Percentiles rank a stretch among this genome's conserved stretches.
These are phyloP conservation scores for Scutellaria galericulata DNA, from an alignment of 257 asterid species.

Conservation along the genomic window DNA sequence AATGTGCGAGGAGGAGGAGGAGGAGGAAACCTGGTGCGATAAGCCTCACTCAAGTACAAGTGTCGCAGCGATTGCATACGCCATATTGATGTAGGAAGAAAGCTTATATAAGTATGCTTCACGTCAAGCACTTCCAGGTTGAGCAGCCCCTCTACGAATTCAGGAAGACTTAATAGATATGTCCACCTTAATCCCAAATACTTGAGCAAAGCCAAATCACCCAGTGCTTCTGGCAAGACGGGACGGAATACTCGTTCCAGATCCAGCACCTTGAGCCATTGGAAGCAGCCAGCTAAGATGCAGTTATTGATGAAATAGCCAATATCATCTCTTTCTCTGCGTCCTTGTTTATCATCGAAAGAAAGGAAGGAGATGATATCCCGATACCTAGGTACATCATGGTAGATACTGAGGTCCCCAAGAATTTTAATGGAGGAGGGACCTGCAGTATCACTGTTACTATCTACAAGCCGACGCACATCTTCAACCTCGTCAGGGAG, in stretches of 20 bases:
- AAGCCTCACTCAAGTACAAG: constrained; percentile 42
- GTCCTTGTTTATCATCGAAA: constrained; percentile 36
- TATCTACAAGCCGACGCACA: constrained; percentile 26
- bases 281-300: constrained; percentile 33
- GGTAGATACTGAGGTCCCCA: background rate
- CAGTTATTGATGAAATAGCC: constrained; percentile 38
- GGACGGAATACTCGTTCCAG: constrained; percentile 42
- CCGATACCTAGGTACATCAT: background rate
- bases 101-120: constrained; percentile 42
- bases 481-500: background rate
- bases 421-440: background rate
- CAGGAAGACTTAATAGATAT: constrained; percentile 35
- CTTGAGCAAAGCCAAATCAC: constrained; percentile 14
- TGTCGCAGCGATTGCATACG: constrained; percentile 39
- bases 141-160: constrained; percentile 26
- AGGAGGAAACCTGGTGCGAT: constrained; percentile 36
- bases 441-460: background rate
- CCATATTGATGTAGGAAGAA: constrained; percentile 45
- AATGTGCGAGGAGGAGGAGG: constrained; percentile 31
- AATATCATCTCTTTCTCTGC: constrained; percentile 35
- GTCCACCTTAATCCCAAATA: constrained; percentile 46
- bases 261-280: constrained; percentile 38
- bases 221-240: constrained; percentile 27
- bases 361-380: constrained; percentile 32
- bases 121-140: constrained; percentile 40